These are phyloP conservation scores for Ceratobasidium sp. DNA, from an alignment of 1,284 basidiomycete genomes.

Conservation along the genomic window DNA sequence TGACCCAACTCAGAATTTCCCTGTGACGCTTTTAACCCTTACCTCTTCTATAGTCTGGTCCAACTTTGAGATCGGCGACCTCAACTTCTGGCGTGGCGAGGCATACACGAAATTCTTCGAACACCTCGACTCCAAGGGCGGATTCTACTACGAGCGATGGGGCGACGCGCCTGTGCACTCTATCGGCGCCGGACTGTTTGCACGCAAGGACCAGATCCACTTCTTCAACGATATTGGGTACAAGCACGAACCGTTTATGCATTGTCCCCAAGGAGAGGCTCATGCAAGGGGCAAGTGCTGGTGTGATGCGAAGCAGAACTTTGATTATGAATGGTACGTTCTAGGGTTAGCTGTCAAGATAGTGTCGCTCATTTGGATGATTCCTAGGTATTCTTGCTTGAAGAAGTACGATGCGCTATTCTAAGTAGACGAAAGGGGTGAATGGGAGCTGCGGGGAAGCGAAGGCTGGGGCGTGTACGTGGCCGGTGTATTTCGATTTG, in stretches of 20 bases:
- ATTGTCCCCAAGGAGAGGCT: constrained; percentile 71
- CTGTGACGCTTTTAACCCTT: background rate
- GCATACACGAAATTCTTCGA: constrained; percentile 86
- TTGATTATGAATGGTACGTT: constrained; percentile 7
- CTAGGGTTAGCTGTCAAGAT: background rate
- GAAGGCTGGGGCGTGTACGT: no score
- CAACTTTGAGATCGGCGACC: constrained; percentile 88
- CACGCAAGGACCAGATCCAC: constrained; percentile 77
- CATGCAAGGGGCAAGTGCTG: constrained; percentile 67
- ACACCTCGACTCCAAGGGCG: constrained; percentile 81
- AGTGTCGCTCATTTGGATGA: background rate
- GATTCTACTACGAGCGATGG: constrained; percentile 91
- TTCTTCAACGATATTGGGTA: constrained; percentile 77
- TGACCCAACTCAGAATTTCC: constrained; percentile 3
- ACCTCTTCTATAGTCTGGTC: constrained; percentile 71
- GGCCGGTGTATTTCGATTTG: no score
- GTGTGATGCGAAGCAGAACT: constrained; percentile 50
- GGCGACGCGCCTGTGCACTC: constrained; percentile 91
- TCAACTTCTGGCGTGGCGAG: constrained; percentile 84
- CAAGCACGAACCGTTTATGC: constrained; percentile 73
- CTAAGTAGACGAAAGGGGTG: no score
- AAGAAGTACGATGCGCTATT: constrained; percentile 35
- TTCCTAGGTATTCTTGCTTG: constrained; percentile 34
- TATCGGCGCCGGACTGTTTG: constrained; percentile 82
- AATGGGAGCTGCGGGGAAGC: no score